Base-by-base conservation (phyloP, 805 yeast species). In the Ogataea neopini region DNA sequence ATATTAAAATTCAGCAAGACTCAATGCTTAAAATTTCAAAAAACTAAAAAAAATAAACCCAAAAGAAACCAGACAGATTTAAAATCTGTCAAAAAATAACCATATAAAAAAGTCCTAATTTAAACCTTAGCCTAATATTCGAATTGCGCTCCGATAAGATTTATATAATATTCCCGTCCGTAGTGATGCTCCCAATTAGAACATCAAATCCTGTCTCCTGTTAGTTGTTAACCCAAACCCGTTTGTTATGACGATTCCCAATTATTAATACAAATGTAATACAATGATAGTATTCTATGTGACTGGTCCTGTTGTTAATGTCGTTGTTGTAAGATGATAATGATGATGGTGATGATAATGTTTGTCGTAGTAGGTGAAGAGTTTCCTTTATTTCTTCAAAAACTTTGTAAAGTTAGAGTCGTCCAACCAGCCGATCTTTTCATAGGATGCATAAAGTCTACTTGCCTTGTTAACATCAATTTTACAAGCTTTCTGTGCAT, bases 401-500 rank as follows among this genome's bases (percentile, higher is more conserved):
- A 45, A 53, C 18, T 45, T 50, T 14, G 48, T 67, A 66, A 89
- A 89, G 68, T 83, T 80, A 17, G 73, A 69, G 66, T 92, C 96
- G 11, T 87, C 77, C 54, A 92, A 81, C 92, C 97, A 88, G 35
- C 97, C 97, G 39, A 87, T 92, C 64, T 80, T 81, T 66, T 92
- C 96, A 63, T 81, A 94, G 18, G 97, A 89, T 22, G 92, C 95
- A 71, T 80, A 92, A 46, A 92, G 73, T 56, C 97, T 79, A 41
- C 95, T 85, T 1, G 97, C 97, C 68, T 94, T 94, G 68, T 94
- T 94, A 38, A 92, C 98, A 67, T 94, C 98, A 56, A 94, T 91
- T 54, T 96, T 81, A 67, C 98, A 92, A 5, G 97, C 97, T 73
- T 94, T 94, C 69, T 92, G 98, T 6, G 97, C 96, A 68, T 92